Conservation (phyloP, 108 stramenopile genomes). For the Nannochloropsis oceanica region DNA sequence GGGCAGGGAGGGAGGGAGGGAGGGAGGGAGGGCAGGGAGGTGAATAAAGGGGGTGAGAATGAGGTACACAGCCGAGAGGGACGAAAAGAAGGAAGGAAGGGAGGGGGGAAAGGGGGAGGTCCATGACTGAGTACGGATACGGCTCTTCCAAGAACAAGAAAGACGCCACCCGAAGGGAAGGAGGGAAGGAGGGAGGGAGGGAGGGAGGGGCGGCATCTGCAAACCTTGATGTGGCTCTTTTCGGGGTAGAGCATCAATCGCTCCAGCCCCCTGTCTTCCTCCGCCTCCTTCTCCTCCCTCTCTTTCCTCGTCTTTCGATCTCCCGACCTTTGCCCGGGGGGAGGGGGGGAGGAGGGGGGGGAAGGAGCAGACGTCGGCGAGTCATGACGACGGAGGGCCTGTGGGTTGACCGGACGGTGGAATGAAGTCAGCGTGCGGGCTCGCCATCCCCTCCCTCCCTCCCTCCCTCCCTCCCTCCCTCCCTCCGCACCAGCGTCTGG, state of each 20-base stretch:
- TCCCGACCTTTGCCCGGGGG: not conserved
- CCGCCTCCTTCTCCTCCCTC: not conserved
- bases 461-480: not conserved
- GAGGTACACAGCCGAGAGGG: no score
- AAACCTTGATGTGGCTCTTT: not conserved
- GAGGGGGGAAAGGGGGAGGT: not conserved
- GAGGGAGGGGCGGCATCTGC: no score
- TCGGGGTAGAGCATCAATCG: not conserved
- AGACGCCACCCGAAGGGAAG: no score
- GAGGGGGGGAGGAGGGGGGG: not conserved
- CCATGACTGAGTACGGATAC: not conserved
- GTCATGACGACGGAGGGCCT: not conserved
- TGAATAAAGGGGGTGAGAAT: no score
- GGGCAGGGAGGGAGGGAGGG: not conserved
- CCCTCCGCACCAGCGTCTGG: not conserved
- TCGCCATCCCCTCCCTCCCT: not conserved
- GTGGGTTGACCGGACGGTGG: not conserved
- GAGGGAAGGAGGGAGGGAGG: not conserved
- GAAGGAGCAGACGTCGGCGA: not conserved
- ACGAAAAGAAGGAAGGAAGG: not conserved
- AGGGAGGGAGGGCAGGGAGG: not conserved
- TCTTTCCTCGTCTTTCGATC: not conserved
- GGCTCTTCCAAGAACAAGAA: no score
- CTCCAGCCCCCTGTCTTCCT: not conserved
- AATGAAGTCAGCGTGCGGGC: not conserved